Conservation (phyloP, 2,329 filamentous ascomycete species). For the Sclerotinia borealis region DNA sequence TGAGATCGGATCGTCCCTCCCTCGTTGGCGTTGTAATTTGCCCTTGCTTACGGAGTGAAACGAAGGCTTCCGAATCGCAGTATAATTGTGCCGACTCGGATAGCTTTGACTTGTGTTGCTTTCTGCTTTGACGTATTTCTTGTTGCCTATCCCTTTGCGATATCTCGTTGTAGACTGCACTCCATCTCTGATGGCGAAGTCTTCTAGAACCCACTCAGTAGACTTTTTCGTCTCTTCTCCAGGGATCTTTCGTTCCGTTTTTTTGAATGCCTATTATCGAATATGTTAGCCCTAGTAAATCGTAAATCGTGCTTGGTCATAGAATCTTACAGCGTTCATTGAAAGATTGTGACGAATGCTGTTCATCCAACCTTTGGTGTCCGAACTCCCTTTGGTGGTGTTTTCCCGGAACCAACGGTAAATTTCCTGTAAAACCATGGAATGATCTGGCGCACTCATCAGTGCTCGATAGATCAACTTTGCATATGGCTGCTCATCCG, state of each 20-base stretch:
- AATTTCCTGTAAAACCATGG: conserved; percentile 77
- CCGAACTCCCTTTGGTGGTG: conserved; percentile 63
- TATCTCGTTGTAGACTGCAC: conserved; percentile 84
- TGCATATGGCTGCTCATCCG: conserved; percentile 64
- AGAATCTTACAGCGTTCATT: conserved; percentile 78
- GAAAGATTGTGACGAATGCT: conserved; percentile 93
- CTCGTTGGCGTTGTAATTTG: conserved; percentile 21
- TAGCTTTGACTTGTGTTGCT: background rate
- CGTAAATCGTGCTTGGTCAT: conserved; percentile 31
- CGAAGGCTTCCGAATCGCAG: conserved; percentile 3
- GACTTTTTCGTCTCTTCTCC: conserved; percentile 57
- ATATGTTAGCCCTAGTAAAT: conserved; percentile 5
- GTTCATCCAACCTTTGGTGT: conserved; percentile 80
- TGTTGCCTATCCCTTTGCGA: conserved; percentile 46
- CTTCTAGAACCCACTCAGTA: conserved; percentile 70
- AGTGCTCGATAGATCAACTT: conserved; percentile 74
- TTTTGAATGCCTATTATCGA: conserved; percentile 46
- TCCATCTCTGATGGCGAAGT: conserved; percentile 61
- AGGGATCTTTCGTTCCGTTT: conserved; percentile 37
- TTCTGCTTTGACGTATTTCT: conserved; percentile 30
- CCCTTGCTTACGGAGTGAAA: conserved; percentile 14
- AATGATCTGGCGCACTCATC: conserved; percentile 56
- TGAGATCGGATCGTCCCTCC: conserved; percentile 14
- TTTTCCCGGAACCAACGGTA: conserved; percentile 85
- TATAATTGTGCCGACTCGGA: background rate